Evolutionary conservation across 495 filamentous ascomycete genomes (phyloP), one percentile per base, ranked within the genome.

Genomic region (Aspergillus saccharolyticus): DNA sequence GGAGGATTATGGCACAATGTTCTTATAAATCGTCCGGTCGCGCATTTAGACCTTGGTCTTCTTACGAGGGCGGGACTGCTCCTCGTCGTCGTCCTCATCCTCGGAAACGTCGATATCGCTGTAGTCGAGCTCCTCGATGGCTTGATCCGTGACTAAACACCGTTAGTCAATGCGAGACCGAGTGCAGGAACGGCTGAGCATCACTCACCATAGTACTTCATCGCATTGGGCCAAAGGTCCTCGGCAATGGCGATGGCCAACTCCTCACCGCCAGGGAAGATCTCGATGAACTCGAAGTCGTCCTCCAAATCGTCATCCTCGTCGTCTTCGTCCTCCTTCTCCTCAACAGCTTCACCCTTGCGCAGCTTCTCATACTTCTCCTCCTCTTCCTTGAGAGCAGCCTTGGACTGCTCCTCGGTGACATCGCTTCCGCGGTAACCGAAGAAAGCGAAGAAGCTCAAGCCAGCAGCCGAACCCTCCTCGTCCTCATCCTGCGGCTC

Each of bases 401-500:
- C 64, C 61, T 72, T 74, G 63, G 79, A 86, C 75, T 92, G 84
- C 71, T 89, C 87, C 12, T 84, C 88, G 18, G 81, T 81, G 60
- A 93, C 73, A 45, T 78, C 75, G 48, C 78, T 70, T 21, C 88
- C 84, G 33, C 82, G 79, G 77, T 81, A 96, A 43, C 85, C 88
- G 67, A 97, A 96, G 83, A 84, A 91, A 42, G 84, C 80, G 69
- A 96, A 97, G 78, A 97, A 96, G 74, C 85, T 90, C 15, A 80
- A 65, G 1, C 80, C 81, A 16, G 81, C 30, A 80, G 79, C 45
- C 72, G 80, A 10, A 70, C 82, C 80, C 28, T 79, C 70, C 3
- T 61, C 70, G 18, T 72, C 70, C 54, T 78, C 75, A 33, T 66
- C 70, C 65, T 74, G 67, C 53, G 69, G 43, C 33, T 66, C 54